Percentiles rank a stretch among this genome's conserved stretches.
Evolutionary conservation across 2,329 filamentous ascomycete genomes (phyloP).

Genomic region (Penicillium sp.): DNA sequence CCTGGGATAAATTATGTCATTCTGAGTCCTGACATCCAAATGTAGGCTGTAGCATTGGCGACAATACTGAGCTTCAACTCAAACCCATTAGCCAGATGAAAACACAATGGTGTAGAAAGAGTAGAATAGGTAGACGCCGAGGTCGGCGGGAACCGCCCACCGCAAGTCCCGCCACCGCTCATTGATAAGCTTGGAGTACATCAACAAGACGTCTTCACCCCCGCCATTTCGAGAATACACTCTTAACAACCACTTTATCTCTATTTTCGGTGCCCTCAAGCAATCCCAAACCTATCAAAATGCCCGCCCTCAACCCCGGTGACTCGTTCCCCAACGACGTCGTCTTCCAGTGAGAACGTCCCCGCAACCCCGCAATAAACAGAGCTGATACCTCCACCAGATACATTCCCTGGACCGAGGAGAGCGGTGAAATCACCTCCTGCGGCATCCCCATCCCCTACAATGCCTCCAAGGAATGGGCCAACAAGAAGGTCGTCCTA

Average conservation of each 20-base stretch:
- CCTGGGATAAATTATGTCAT: no score
- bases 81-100: no score
- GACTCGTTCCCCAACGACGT: slow-evolving; percentile 78
- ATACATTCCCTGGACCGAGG: slow-evolving; percentile 72
- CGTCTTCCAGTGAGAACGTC: slow-evolving; percentile 61
- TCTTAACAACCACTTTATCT: not conserved
- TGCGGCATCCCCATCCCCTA: slow-evolving; percentile 77
- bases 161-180: slow-evolving; percentile 4
- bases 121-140: not conserved
- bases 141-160: slow-evolving; percentile 3
- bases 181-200: slow-evolving; percentile 8
- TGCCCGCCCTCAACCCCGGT: slow-evolving; percentile 69
- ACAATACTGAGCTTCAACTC: no score
- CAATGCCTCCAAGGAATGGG: slow-evolving; percentile 73
- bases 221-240: not conserved
- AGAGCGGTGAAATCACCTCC: slow-evolving; percentile 64
- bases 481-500: slow-evolving; percentile 67
- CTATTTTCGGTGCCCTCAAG: not conserved
- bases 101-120: no score
- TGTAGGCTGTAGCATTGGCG: no score
- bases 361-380: not conserved
- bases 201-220: not conserved
- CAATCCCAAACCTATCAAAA: slow-evolving; percentile 28
- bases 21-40: no score
- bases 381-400: slow-evolving; percentile 38